Percentiles rank a stretch among this genome's conserved stretches.
Conservation (phyloP, 768 basidiomycete species). For the Pisolithus albus region DNA sequence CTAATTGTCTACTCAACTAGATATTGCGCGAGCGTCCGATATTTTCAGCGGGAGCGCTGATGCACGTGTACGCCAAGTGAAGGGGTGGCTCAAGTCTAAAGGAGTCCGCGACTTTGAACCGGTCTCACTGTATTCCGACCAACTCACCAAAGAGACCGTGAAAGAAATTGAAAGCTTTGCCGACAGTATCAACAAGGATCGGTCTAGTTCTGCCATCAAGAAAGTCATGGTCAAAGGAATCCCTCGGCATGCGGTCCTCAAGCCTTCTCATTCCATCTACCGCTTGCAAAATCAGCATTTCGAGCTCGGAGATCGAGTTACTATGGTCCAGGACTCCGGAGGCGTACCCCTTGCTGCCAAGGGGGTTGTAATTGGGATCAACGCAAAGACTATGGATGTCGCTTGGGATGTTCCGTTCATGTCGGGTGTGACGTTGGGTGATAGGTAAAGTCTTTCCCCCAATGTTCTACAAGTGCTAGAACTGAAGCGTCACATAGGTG, state of each 20-base stretch:
- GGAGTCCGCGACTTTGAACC: slow-evolving; percentile 89
- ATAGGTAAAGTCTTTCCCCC: slow-evolving; percentile 44
- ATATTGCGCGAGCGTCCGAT: slow-evolving; percentile 61
- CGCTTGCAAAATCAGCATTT: slow-evolving; percentile 88
- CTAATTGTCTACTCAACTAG: slow-evolving; percentile 50
- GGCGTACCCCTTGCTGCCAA: slow-evolving; percentile 86
- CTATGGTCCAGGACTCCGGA: slow-evolving; percentile 93
- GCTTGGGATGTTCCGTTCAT: slow-evolving; percentile 96
- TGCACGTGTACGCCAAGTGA: slow-evolving; percentile 65
- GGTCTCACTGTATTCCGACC: slow-evolving; percentile 87
- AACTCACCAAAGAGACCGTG: slow-evolving; percentile 86
- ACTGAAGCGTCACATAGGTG: slow-evolving; percentile 45
- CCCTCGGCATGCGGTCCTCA: slow-evolving; percentile 87
- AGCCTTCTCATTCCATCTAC: slow-evolving; percentile 84
- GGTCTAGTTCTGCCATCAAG: slow-evolving; percentile 63
- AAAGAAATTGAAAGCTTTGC: slow-evolving; percentile 71
- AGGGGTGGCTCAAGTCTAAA: slow-evolving; percentile 78
- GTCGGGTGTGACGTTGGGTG: slow-evolving; percentile 80
- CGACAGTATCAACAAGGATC: slow-evolving; percentile 56
- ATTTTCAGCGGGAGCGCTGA: slow-evolving; percentile 59
- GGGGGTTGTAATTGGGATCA: slow-evolving; percentile 90
- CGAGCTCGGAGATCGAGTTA: slow-evolving; percentile 85
- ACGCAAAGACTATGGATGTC: slow-evolving; percentile 84
- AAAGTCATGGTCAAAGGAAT: slow-evolving; percentile 91
- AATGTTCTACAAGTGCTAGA: neutral